A percentile compares a stretch with the other conserved stretches of the same genome.
phyloP scores from a whole-genome alignment of 2,329 filamentous ascomycete species.

The Nigrograna mackinnonii region DNA sequence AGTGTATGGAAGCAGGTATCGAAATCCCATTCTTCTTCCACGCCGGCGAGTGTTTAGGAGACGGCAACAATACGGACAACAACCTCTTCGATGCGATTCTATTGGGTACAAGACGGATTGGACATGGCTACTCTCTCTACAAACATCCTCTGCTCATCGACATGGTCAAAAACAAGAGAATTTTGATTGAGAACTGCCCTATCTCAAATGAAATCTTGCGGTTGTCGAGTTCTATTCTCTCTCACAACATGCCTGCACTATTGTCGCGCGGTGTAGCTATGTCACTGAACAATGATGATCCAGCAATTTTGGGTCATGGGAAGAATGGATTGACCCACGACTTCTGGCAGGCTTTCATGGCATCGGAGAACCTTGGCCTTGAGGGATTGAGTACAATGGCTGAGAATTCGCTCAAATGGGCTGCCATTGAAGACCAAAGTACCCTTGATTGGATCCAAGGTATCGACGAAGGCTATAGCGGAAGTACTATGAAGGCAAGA shows the following conservation, averaged over 20 bases:
- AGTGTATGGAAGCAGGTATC: constrained; percentile 75
- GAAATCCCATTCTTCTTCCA: constrained; percentile 96
- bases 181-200: constrained; percentile 87
- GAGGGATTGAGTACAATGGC: constrained; percentile 84
- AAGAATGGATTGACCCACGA: constrained; percentile 84
- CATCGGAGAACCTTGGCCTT: constrained; percentile 87
- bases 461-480: constrained; percentile 74
- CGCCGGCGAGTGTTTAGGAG: constrained; percentile 84
- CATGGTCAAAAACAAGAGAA: constrained; percentile 84
- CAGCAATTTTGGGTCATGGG: constrained; percentile 83
- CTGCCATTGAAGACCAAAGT: constrained; percentile 80
- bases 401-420: constrained; percentile 91
- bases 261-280: constrained; percentile 83
- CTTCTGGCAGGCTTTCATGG: constrained; percentile 92
- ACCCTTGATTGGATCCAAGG: constrained; percentile 72
- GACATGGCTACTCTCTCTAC: constrained; percentile 85
- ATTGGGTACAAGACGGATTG: constrained; percentile 84
- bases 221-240: constrained; percentile 74
- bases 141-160: constrained; percentile 90
- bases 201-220: constrained; percentile 88
- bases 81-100: constrained; percentile 91
- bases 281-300: constrained; percentile 87
- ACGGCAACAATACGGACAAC: constrained; percentile 74
- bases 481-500: constrained; percentile 70
- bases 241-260: constrained; percentile 81